phyloP scores from a whole-genome alignment of 148 eudicot species.

The Rhododendron mucronatum region DNA sequence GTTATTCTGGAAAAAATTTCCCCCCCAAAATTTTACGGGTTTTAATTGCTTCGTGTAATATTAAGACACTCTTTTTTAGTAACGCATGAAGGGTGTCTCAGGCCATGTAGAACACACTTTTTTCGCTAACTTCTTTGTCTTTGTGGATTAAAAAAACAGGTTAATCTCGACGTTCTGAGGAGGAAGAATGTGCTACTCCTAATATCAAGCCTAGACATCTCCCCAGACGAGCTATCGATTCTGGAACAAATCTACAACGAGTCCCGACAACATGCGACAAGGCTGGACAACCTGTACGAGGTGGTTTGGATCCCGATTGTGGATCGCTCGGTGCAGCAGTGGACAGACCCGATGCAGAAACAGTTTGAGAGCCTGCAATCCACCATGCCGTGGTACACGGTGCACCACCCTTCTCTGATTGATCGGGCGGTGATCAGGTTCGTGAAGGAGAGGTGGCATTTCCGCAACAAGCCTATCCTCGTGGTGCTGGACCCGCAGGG shows the following conservation, averaged over 20 bases:
- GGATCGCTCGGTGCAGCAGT: constrained; percentile 29
- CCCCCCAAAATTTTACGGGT: no score
- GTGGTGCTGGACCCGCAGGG: constrained; percentile 68
- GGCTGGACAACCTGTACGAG: constrained; percentile 29
- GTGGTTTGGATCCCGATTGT: constrained; percentile 62
- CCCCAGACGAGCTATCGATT: constrained; percentile 53
- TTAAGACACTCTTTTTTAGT: no score
- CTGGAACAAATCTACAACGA: constrained; percentile 60
- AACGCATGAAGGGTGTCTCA: no score
- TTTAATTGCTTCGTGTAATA: no score
- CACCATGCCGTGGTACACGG: constrained; percentile 64
- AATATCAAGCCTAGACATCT: constrained; percentile 56
- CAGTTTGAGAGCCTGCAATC: constrained; percentile 33
- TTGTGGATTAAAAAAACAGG: constrained; percentile 16
- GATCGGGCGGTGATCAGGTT: constrained; percentile 40
- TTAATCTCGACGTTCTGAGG: constrained; percentile 40
- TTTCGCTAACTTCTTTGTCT: neutral
- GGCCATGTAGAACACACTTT: neutral
- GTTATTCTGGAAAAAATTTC: no score
- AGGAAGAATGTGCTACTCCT: constrained; percentile 57
- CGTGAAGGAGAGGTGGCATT: constrained; percentile 48
- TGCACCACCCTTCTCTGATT: constrained; percentile 43
- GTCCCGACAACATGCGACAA: constrained; percentile 22
- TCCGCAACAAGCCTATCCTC: constrained; percentile 45
- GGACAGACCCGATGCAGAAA: constrained; percentile 23